phyloP scores from a whole-genome alignment of 2,329 filamentous ascomycete species.

The Exophiala mesophila region DNA sequence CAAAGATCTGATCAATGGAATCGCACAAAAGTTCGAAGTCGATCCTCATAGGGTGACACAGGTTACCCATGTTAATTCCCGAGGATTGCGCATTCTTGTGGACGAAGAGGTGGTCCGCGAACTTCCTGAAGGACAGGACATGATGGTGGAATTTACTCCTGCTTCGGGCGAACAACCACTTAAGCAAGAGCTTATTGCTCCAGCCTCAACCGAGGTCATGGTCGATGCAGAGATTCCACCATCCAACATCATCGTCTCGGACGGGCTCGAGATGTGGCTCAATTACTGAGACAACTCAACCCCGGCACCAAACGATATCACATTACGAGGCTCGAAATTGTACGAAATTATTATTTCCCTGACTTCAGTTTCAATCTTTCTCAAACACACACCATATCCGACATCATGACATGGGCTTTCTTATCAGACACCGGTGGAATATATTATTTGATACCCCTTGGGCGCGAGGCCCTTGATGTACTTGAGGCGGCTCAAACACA shows the following conservation, averaged over 20 bases:
- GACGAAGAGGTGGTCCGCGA: conserved; percentile 86
- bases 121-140: conserved; percentile 85
- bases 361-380: conserved; percentile 8
- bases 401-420: too few species aligned
- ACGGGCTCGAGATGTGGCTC: conserved; percentile 28
- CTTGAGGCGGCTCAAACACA: neutral
- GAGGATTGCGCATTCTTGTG: conserved; percentile 75
- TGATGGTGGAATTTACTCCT: conserved; percentile 68
- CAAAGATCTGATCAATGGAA: conserved; percentile 65
- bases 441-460: conserved; percentile 19
- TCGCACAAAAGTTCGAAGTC: conserved; percentile 75
- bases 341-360: conserved; percentile 13
- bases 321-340: conserved; percentile 17
- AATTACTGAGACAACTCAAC: conserved; percentile 21
- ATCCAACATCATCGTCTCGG: conserved; percentile 17
- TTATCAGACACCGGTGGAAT: too few species aligned
- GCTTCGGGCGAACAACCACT: conserved; percentile 39
- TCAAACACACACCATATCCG: conserved; percentile 25
- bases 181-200: conserved; percentile 20
- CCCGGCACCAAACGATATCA: conserved; percentile 5
- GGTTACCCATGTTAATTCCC: conserved; percentile 66
- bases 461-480: conserved; percentile 9
- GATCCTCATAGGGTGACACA: conserved; percentile 67
- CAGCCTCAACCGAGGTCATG: conserved; percentile 14
- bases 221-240: conserved; percentile 23